Evolutionary conservation across 495 filamentous ascomycete genomes (phyloP), one percentile per base, ranked within the genome.

Genomic region (Clavariopsis aquatica): DNA sequence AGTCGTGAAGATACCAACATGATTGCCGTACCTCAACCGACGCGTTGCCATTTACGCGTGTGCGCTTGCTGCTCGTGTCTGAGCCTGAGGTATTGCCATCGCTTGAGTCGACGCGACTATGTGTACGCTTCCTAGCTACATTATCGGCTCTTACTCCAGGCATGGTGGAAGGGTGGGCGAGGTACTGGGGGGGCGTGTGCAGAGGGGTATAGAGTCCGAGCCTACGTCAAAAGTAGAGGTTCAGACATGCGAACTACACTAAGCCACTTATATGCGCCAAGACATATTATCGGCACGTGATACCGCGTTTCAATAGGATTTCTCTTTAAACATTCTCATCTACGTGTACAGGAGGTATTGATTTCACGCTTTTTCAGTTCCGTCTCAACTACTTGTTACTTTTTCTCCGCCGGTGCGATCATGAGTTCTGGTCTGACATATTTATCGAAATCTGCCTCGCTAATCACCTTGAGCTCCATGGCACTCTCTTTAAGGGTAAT

Each of bases 371-470:
- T 57, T 2, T 52, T 13, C 49, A 41, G 17, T n/a, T 27, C 36
- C 57, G 10, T 17, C 12, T 2, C 51, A 38, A 12, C 31, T 12
- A 34, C 12, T 5, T 34, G 64, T 57, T 69, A 77, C 49, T 77
- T 77, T 69, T 73, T 76, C 68, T 79, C 78, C 80, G 85, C 89
- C 29, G 94, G 94, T 62, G 87, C 86, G 69, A 98, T 80, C 94
- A 98, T 98, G 76, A 98, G 83, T 81, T 98, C 95, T n/a, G 94
- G 94, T 70, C 85, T 85, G 64, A 98, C 94, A 67, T 93, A 78
- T 68, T 85, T 82, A 78, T 97, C 91, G 70, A 98, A 98, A 75
- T 98, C 92, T 76, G 89, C 89, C 73, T 89, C 87, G 64, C 88
- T 93, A 63, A 98, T 79, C 49, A 91, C 93, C 68, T 95, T 85